Percentiles rank a stretch among this genome's conserved stretches.
Evolutionary conservation across 75 land plant species (phyloP).

Genomic region (Cunninghamia lanceolata): DNA sequence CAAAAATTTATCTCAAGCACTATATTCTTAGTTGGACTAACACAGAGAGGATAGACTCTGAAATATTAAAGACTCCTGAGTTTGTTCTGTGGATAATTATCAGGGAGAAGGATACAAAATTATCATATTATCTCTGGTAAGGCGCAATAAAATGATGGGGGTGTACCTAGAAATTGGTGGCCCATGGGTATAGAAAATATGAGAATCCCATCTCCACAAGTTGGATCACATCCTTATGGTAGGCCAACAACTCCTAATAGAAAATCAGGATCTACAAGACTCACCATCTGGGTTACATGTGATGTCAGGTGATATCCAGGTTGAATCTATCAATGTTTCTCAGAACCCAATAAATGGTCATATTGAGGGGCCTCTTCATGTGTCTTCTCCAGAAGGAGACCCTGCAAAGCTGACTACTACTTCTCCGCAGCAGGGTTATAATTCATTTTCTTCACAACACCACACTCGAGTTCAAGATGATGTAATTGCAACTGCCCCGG

Average conservation of each 20-base stretch:
- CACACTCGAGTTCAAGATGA: constrained; percentile 29
- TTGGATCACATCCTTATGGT: constrained; percentile 31
- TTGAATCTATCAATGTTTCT: constrained; percentile 13
- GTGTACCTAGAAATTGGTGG: constrained; percentile 57
- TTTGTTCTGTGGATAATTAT: too few species aligned
- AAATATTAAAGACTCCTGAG: too few species aligned
- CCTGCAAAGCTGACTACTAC: neutral
- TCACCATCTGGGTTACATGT: too few species aligned
- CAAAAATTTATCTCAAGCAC: neutral
- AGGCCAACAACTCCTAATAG: constrained; percentile 39
- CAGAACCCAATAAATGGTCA: neutral
- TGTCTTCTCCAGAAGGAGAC: too few species aligned
- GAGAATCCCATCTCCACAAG: constrained; percentile 34
- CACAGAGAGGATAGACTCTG: neutral
- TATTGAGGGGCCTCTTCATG: neutral
- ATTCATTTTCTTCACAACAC: constrained; percentile 18
- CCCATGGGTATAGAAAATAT: constrained; percentile 49
- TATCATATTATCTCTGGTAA: too few species aligned
- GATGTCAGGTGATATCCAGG: too few species aligned
- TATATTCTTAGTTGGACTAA: neutral
- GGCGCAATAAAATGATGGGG: neutral
- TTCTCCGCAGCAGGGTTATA: constrained; percentile 21
- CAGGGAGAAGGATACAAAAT: too few species aligned
- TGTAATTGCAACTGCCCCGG: too few species aligned
- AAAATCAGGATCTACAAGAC: constrained; percentile 23